These are phyloP conservation scores for Galium porrigens DNA, from an alignment of 305 asterid genomes.

Conservation along the genomic window DNA sequence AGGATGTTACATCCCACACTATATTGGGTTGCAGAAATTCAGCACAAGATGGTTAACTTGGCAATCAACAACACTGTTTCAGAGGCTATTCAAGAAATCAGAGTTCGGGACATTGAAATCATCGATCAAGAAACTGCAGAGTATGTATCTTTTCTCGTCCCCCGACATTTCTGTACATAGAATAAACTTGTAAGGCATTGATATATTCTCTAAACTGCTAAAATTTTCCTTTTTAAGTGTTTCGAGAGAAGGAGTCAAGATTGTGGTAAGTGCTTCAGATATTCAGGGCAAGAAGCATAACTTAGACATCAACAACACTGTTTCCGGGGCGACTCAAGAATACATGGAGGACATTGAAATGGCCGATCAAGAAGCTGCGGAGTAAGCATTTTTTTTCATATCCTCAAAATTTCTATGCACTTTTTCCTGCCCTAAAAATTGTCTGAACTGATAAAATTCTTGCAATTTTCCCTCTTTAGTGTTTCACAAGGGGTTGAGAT, in stretches of 20 bases:
- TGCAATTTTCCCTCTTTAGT: background rate
- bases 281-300: conserved; percentile 19
- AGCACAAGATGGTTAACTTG: conserved; percentile 20
- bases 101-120: conserved; percentile 23
- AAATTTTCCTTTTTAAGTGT: background rate
- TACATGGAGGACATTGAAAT: background rate
- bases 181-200: background rate
- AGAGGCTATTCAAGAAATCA: conserved; percentile 36
- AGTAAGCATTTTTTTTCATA: background rate
- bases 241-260: background rate
- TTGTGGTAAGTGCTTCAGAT: conserved; percentile 19
- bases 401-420: background rate
- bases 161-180: background rate
- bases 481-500: conserved; percentile 7
- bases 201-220: background rate
- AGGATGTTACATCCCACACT: conserved; percentile 11
- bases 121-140: conserved; percentile 28
- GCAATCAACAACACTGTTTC: conserved; percentile 29
- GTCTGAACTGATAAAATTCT: background rate
- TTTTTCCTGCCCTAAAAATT: background rate
- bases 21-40: conserved; percentile 30
- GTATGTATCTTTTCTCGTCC: conserved; percentile 25
- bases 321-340: conserved; percentile 11
- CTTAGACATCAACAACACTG: conserved; percentile 26
- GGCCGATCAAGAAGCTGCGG: background rate